Evolutionary conservation across 352 stramenopile species (phyloP), one percentile per base, ranked within the genome.

Genomic region (Pythium plurisporium): DNA sequence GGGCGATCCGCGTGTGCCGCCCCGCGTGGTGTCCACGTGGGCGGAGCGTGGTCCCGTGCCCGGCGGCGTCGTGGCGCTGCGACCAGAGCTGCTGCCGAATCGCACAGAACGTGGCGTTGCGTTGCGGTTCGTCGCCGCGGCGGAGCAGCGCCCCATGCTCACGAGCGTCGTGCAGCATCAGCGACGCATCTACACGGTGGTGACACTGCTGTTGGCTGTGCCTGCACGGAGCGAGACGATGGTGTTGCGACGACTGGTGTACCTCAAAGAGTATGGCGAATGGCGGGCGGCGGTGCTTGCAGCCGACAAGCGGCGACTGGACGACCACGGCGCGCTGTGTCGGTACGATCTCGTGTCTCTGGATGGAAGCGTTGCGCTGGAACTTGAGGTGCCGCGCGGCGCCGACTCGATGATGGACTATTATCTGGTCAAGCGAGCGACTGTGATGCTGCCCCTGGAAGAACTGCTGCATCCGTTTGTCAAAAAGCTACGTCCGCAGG

Each of bases 181-280:
- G 19, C 64, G 74, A 33, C 62, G 76, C 4, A 82, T 89, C 30
- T 86, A 87, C 67, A 85, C 75, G 3, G 60, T 82, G 22, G 62
- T 86, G 22, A 72, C 64, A n/a, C n/a, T n/a, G n/a, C n/a, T n/a
- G n/a, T n/a, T n/a, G n/a, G n/a, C n/a, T n/a, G n/a, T n/a, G n/a
- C n/a, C n/a, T n/a, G n/a, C n/a, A n/a, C n/a, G n/a, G n/a, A n/a
- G n/a, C n/a, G n/a, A n/a, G n/a, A n/a, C n/a, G n/a, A n/a, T n/a
- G n/a, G 22, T 67, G 11, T 51, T 88, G 26, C 72, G 78, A 14
- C 64, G 48, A 38, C 71, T 77, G 19, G 73, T 59, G 38, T 88
- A 88, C 40, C 31, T 85, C 20, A 82, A 82, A 53, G 78, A 88
- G 34, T 88, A 73, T 53, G 61, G 65, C 4, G 78, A 88, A 63